Base-by-base conservation (phyloP, 495 filamentous ascomycete species). In the Xylaria flabelliformis region DNA sequence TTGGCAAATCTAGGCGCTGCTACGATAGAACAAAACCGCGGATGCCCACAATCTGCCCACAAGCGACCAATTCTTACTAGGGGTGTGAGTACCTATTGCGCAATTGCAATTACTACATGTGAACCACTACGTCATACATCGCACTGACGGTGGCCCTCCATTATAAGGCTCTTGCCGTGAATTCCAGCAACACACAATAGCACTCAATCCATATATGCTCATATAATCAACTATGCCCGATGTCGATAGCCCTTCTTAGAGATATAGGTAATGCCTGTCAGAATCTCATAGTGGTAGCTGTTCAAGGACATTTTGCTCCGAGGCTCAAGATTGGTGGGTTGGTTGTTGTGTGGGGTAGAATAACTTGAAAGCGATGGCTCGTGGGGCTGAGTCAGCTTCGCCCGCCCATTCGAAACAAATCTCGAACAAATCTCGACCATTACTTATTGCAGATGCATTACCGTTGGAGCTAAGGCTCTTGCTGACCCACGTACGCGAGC, bases 251-350 rank as follows among this genome's bases (percentile, higher is more conserved):
- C 8, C 24, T 19, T 9, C 32, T 21, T n/a, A 2, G 58, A 32
- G 12, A 32, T 56, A 32, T 26, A n/a, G n/a, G n/a, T n/a, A 56
- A 17, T 17, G 3, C 12, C 7, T 17, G 32, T 59, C 34, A 19
- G 32, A 39, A 8, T n/a, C 15, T 59, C 55, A 34, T 58, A 7
- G 26, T 10, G 32, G 10, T 61, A 39, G 39, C 34, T 39, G 58
- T 17, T 61, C 12, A 21, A 42, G 67, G 67, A 44, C 56, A 39
- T 62, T 69, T 62, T 69, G 42, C 55, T 69, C 67, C 67, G 67
- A 59, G 5, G 7, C 41, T 69, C 15, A 4, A 13, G 53, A 46
- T 32, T 42, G n/a, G 59, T 15, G 19, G 59, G 21, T 19, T 62
- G 58, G 19, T 62, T 15, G 21, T 1, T 13, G 12, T 51, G 48